Base-by-base conservation (phyloP, 108 stramenopile species). In the Schizochytrium sp. region DNA sequence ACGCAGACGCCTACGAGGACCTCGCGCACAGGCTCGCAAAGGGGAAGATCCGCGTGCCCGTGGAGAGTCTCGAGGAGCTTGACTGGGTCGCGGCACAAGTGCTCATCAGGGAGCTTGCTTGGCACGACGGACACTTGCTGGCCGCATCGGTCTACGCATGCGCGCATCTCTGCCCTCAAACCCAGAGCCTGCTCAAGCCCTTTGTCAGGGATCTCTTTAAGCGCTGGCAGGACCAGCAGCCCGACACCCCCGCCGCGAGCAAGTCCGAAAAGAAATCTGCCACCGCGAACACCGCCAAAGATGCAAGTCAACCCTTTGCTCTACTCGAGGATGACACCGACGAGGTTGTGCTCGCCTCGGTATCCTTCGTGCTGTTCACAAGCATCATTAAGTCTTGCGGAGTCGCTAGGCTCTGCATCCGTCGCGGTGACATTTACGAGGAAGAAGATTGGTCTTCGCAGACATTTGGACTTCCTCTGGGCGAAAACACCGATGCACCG, bases 121-220 rank as follows among this genome's bases (percentile, higher is more conserved):
- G 76, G 76, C 48, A 53, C 51, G 76, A 83, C n/a, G 76, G 76
- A 14, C 76, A 83, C n/a, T 45, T 83, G 10, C 76, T 83, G 48
- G 76, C 76, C 25, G 76, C 76, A 6, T 83, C 76, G 10, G 76
- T 83, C n/a, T 53, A 83, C 76, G 76, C 4, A 18, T 83, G 76
- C 4, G 76, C 51, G 48, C 51, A 83, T 23, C 45, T 83, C 51
- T 47, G 48, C 28, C 48, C 45, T 8, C n/a, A 83, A 0, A 45
- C 76, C 19, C 76, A 45, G 19, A 18, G 23, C 45, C 12, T 21
- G 76, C 6, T 83, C 48, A 83, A 53, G 63, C 63, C 63, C 21
- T 23, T 69, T 18, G 63, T 41, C 34, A 41, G 25, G 3, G 41
- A 69, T 18, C 10, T 69, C 63, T 69, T 69, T 5, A 41, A 28